phyloP scores from a whole-genome alignment of 768 basidiomycete genomes.

The Polyporus arcularius region DNA sequence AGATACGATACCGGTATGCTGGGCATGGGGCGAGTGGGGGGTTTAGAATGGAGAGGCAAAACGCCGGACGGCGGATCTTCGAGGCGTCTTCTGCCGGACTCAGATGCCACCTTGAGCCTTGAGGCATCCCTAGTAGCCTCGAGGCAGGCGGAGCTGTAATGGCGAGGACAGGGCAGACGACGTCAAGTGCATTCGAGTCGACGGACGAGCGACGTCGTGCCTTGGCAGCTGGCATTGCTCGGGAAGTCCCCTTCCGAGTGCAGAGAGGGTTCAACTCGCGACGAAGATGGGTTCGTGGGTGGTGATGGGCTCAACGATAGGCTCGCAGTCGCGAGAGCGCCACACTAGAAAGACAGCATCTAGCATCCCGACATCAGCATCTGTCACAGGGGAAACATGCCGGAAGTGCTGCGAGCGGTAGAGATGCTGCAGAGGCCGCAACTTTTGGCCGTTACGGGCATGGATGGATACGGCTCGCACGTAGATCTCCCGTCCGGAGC shows the following conservation, averaged over 20 bases:
- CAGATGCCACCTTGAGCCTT: not conserved
- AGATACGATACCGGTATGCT: too few relatives aligned
- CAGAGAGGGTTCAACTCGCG: not conserved
- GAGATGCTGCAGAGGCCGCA: slow-evolving; percentile 4
- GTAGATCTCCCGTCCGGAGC: slow-evolving; percentile 5
- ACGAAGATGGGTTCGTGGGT: not conserved
- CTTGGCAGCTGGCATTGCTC: not conserved
- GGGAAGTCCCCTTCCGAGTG: not conserved
- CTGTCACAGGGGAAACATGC: slow-evolving; percentile 17
- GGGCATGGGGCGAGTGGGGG: too few relatives aligned
- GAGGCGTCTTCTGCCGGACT: not conserved
- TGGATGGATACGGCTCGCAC: slow-evolving; percentile 17
- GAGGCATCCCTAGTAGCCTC: slow-evolving; percentile 13
- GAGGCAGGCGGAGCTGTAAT: slow-evolving; percentile 2
- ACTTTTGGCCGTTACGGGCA: slow-evolving; percentile 10
- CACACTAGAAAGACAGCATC: not conserved
- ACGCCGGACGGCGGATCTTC: not conserved
- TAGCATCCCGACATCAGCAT: slow-evolving; percentile 13
- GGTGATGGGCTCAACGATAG: not conserved
- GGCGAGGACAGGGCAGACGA: not conserved
- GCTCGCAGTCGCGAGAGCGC: not conserved
- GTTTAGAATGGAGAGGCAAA: not conserved
- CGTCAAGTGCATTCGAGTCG: not conserved
- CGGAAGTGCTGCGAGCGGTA: slow-evolving; percentile 9
- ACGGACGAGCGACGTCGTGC: not conserved